Base-by-base conservation (phyloP, 2,329 filamentous ascomycete genomes). In the Fusarium tupiense region DNA sequence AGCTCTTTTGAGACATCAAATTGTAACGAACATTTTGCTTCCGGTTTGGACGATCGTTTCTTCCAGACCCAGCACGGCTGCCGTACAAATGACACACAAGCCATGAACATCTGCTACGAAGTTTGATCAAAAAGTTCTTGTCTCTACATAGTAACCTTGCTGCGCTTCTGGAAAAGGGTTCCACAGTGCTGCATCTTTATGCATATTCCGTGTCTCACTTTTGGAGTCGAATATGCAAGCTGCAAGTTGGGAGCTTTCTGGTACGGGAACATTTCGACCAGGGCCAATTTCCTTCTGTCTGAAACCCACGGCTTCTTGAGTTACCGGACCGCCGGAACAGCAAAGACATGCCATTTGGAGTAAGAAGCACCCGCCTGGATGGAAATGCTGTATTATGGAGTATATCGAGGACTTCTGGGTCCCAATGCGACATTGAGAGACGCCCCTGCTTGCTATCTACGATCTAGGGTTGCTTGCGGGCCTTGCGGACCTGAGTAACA, bases 211-310 rank as follows among this genome's bases (percentile, higher is more conserved):
- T 63, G 56, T 61, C 63, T 65, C 50, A 40, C 52, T 64, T 46
- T 47, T 54, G 67, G 58, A 63, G 50, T 56, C 54, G 33, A 46
- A 52, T n/a, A 67, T 50, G 70, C 69, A 74, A 72, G 61, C 57
- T 52, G 70, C 65, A 72, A 72, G 59, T 58, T 24, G 44, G 60
- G 62, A 73, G 60, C 54, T 62, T 65, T 59, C 56, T 40, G 8
- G 35, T 64, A 22, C 19, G n/a, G 35, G 44, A 74, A 70, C 47
- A 71, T 73, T 75, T 78, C 68, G 65, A 43, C 54, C 31, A 11
- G 41, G 33, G 40, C 61, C 56, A 57, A 35, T 37, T 54, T 22
- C 47, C 10, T 26, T 61, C 56, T 57, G 41, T 61, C 38, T 52
- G 29, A 44, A 52, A 53, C 31, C 43, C 22, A 46, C 38, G 26